These are phyloP conservation scores for Saturnispora silvae DNA, from an alignment of 805 yeast genomes.

Conservation along the genomic window DNA sequence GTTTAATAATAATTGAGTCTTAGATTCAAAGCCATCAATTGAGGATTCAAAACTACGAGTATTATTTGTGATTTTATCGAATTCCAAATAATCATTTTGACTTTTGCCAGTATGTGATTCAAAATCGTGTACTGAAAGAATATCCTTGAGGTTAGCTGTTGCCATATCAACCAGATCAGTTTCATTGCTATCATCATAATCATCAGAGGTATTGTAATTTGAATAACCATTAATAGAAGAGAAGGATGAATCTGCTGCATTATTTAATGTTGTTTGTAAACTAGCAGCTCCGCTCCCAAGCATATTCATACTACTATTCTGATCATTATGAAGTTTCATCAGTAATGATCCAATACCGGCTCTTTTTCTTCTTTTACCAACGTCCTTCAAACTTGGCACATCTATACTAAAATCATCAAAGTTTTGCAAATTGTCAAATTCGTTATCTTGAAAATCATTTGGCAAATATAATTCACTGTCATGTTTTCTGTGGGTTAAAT, in stretches of 20 bases:
- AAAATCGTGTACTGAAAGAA: constrained; percentile 2
- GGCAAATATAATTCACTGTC: constrained; percentile 7
- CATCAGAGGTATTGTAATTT: constrained; percentile 6
- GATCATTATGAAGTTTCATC: constrained; percentile 50
- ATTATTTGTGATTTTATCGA: constrained; percentile 3
- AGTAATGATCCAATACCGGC: constrained; percentile 82
- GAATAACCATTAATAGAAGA: constrained; percentile 3
- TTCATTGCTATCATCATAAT: neutral
- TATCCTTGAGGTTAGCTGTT: constrained; percentile 2
- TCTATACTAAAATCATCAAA: constrained; percentile 29
- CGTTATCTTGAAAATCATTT: constrained; percentile 8
- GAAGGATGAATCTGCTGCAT: constrained; percentile 3
- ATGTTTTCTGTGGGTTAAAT: neutral
- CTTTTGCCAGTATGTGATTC: neutral
- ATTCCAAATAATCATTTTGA: constrained; percentile 1
- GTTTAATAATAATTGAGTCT: constrained; percentile 2
- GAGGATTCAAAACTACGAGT: neutral
- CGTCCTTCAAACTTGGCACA: constrained; percentile 36
- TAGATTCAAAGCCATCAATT: constrained; percentile 1
- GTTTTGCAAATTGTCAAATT: constrained; percentile 18
- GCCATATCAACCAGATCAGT: constrained; percentile 6
- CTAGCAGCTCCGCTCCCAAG: no score
- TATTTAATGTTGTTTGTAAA: constrained; percentile 7
- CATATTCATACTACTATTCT: no score
- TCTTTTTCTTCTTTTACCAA: constrained; percentile 40